A percentile compares a stretch with the other conserved stretches of the same genome.
These are phyloP conservation scores for Aspergillus haitiensis DNA, from an alignment of 495 filamentous ascomycete species.

Conservation along the genomic window DNA sequence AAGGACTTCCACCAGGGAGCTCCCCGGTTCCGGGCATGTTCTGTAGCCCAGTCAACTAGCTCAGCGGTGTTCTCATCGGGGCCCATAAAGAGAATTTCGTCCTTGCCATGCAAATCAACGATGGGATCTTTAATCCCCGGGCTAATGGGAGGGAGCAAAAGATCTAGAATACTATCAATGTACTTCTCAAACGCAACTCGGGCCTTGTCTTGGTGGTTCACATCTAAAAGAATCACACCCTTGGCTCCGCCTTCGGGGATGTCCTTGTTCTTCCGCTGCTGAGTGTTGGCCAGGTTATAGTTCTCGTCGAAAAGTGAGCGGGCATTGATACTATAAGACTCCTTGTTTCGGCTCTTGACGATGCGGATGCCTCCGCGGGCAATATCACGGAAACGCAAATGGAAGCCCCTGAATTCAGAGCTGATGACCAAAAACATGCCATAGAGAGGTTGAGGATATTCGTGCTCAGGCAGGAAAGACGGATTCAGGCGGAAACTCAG, in stretches of 20 bases:
- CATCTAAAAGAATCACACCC: conserved; percentile 93
- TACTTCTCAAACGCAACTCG: conserved; percentile 97
- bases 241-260: conserved; percentile 99
- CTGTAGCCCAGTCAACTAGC: conserved; percentile 95
- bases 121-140: conserved; percentile 99
- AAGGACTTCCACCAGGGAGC: conserved; percentile 99
- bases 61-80: conserved; percentile 98
- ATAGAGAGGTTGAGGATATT: conserved; percentile 91
- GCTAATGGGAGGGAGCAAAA: conserved; percentile 82
- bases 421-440: conserved; percentile 99
- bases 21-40: conserved; percentile 82
- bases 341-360: conserved; percentile 92
- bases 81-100: conserved; percentile 97
- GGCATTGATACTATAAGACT: conserved; percentile 94
- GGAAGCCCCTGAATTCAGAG: conserved; percentile 95
- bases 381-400: conserved; percentile 96
- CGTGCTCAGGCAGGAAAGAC: conserved; percentile 80
- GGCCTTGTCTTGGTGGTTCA: conserved; percentile 88
- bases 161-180: conserved; percentile 95
- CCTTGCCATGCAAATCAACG: conserved; percentile 87
- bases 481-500: conserved; percentile 95
- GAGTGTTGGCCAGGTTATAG: conserved; percentile 95
- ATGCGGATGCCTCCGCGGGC: conserved; percentile 96
- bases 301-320: conserved; percentile 97
- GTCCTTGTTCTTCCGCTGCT: conserved; percentile 99